Evolutionary conservation across 495 filamentous ascomycete genomes (phyloP).

Genomic region (Astrothelium macrocarpum): DNA sequence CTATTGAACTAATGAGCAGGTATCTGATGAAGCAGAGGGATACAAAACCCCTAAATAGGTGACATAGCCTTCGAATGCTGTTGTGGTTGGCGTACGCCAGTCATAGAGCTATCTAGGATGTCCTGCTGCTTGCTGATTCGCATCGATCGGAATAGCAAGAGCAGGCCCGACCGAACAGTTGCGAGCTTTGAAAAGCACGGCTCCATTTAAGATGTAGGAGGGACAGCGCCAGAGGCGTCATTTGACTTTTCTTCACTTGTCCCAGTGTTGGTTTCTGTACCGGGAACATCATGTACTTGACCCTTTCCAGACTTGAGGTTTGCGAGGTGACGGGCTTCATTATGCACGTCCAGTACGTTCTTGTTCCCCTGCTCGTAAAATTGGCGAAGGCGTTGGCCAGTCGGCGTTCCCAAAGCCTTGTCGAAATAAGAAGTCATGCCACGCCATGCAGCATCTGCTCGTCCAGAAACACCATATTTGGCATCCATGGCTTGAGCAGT

Average conservation of each 20-base stretch:
- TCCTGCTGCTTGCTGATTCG: constrained; percentile 1
- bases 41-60: background rate
- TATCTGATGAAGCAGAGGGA: background rate
- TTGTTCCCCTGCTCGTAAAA: constrained; percentile 77
- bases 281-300: constrained; percentile 28
- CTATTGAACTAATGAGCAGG: constrained; percentile 13
- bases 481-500: constrained; percentile 66
- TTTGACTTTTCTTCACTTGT: constrained; percentile 21
- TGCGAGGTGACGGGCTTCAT: constrained; percentile 75
- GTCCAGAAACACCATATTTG: constrained; percentile 61
- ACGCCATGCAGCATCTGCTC: constrained; percentile 52
- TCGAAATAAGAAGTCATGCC: constrained; percentile 80
- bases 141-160: no score
- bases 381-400: constrained; percentile 70
- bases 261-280: constrained; percentile 23
- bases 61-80: no score
- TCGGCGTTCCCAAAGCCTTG: constrained; percentile 75
- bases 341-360: constrained; percentile 87
- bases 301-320: constrained; percentile 70
- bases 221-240: background rate
- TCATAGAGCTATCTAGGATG: background rate
- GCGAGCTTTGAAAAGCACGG: constrained; percentile 10
- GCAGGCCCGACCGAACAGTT: no score
- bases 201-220: background rate
- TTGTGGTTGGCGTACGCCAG: background rate